Conservation (phyloP, 2,329 filamentous ascomycete genomes). For the Talaromyces verruculosus region DNA sequence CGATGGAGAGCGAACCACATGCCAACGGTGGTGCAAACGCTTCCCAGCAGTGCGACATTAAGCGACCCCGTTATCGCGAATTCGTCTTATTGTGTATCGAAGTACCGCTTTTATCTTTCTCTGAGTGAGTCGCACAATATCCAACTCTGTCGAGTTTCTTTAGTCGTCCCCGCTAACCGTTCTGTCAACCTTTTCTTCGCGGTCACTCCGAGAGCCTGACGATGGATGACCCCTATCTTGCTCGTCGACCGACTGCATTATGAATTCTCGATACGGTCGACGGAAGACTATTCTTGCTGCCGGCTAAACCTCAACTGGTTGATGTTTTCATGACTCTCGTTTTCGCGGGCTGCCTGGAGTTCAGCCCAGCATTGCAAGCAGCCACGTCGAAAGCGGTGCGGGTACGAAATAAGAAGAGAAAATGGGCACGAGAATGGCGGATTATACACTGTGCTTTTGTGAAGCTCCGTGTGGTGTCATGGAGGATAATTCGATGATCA, state of each 20-base stretch:
- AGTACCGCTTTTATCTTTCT: not conserved
- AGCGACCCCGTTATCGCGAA: not conserved
- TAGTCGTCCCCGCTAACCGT: not conserved
- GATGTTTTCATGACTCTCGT: not conserved
- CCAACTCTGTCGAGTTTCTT: not conserved
- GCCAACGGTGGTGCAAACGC: not conserved
- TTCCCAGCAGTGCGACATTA: not conserved
- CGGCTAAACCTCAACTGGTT: not conserved
- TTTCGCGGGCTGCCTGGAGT: too few species aligned
- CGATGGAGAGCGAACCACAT: not conserved
- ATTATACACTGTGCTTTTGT: not conserved
- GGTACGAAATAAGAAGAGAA: not conserved
- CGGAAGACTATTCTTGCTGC: not conserved
- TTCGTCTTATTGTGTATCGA: not conserved
- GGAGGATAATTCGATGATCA: not conserved
- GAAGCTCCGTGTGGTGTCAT: not conserved
- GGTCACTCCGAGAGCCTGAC: not conserved
- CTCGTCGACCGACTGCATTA: not conserved
- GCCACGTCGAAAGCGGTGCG: not conserved
- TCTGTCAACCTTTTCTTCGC: not conserved
- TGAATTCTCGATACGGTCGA: not conserved
- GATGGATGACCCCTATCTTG: not conserved
- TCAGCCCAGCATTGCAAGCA: not conserved
- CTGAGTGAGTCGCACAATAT: not conserved
- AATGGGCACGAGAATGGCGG: not conserved